Evolutionary conservation across 306 rosid genomes (phyloP), one percentile per base, ranked within the genome.

Genomic region (Sechiopsis laciniata): DNA sequence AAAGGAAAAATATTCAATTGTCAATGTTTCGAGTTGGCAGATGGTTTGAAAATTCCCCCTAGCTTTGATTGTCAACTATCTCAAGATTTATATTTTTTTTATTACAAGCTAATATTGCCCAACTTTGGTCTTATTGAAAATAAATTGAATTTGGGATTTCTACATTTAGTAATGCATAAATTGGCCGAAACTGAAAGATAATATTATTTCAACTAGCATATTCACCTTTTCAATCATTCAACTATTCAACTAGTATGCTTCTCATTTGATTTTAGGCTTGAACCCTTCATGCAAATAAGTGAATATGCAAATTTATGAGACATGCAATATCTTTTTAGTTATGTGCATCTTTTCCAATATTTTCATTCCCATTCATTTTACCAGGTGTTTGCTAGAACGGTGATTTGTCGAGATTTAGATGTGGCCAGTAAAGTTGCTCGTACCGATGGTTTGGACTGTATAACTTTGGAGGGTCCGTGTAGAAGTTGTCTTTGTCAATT

Each of bases 311-410:
- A 40, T 40, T 40, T 40, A 6, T 17, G 7, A 64, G 52, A 40
- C 22, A 20, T 42, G 32, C 32, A 42, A 58, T 71, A 29, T 76
- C 46, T 46, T 79, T 55, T 48, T 9, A 7, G 66, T n/a, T 45
- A 63, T 65, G 45, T 75, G 55, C 75, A 4, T 66, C 20, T 59
- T 77, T 79, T 52, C 75, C 19, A 16, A 71, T 78, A 74, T 29
- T 73, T 40, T 11, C 53, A 20, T 20, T 46, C 20, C 17, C 40
- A 24, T 78, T 50, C 40, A 61, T 74, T 78, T 74, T 76, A 65
- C n/a, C 76, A 94, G 98, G 96, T 90, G 45, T 94, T 94, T 85
- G 92, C 92, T 48, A 90, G 98, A 81, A 94, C 98, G 6, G 98
- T 94, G 78, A 82, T 94, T 61, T 94, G 98, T 83, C 85, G 91